Conservation (phyloP, 345 rosid species). For the Moricandia moricandioides region DNA sequence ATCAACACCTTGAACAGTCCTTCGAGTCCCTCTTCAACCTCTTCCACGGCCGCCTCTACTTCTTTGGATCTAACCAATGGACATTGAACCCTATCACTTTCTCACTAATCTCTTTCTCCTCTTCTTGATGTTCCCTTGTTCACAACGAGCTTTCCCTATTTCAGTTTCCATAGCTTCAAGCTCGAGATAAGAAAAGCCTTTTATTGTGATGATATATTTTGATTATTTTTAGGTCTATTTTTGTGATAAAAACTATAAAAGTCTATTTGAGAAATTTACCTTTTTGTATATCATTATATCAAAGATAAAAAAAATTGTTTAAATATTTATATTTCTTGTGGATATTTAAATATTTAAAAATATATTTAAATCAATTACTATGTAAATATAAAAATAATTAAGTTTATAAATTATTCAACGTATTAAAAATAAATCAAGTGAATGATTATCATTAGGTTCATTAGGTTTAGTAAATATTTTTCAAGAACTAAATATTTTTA, state of each 20-base stretch:
- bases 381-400: too few relatives aligned
- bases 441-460: too few relatives aligned
- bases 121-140: background rate
- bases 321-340: too few relatives aligned
- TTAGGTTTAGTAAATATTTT: too few relatives aligned
- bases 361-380: too few relatives aligned
- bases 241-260: too few relatives aligned
- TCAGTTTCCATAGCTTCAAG: background rate
- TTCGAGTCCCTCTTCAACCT: constrained; percentile 54
- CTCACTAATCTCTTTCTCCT: background rate
- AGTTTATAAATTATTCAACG: too few relatives aligned
- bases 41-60: constrained; percentile 46
- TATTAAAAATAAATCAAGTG: too few relatives aligned
- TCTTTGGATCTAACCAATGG: constrained; percentile 39
- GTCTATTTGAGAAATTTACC: too few relatives aligned
- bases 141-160: background rate
- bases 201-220: background rate
- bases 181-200: background rate
- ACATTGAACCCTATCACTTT: background rate
- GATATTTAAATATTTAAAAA: too few relatives aligned
- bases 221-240: too few relatives aligned
- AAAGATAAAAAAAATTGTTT: background rate
- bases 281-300: background rate
- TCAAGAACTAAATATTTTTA: too few relatives aligned
- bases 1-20: constrained; percentile 55